Evolutionary conservation across 2,329 filamentous ascomycete species (phyloP).

Genomic region (Aureobasidium sp.): DNA sequence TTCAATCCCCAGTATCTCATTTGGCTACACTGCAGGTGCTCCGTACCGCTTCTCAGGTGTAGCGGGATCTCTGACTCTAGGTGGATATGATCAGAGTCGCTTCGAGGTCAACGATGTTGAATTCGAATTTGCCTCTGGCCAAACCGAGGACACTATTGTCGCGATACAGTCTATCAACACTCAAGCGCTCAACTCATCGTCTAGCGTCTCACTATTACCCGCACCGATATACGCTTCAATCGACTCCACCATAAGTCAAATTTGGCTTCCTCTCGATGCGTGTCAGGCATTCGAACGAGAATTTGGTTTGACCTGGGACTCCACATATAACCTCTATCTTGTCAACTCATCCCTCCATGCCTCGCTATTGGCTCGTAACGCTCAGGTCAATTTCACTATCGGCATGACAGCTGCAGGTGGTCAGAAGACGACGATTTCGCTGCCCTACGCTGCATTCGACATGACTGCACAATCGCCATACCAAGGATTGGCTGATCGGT

Average conservation of each 20-base stretch:
- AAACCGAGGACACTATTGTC: constrained; percentile 53
- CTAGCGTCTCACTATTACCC: constrained; percentile 30
- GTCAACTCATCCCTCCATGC: constrained; percentile 29
- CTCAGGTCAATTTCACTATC: constrained; percentile 37
- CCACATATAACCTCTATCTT: constrained; percentile 26
- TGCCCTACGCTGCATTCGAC: constrained; percentile 44
- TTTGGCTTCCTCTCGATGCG: constrained; percentile 31
- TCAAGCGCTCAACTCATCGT: constrained; percentile 22
- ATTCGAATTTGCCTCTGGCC: constrained; percentile 49
- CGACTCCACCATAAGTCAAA: constrained; percentile 29
- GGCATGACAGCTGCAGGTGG: constrained; percentile 27
- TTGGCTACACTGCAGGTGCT: constrained; percentile 69
- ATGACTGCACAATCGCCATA: constrained; percentile 38
- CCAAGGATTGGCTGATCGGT: constrained; percentile 47
- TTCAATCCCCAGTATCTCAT: constrained; percentile 61
- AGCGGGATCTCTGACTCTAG: constrained; percentile 50
- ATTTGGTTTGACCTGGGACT: constrained; percentile 30
- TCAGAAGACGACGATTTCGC: constrained; percentile 33
- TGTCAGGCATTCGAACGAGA: constrained; percentile 27
- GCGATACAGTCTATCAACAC: constrained; percentile 37
- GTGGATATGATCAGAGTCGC: constrained; percentile 59
- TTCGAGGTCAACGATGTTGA: constrained; percentile 51
- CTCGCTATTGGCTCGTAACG: constrained; percentile 27
- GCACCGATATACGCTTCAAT: constrained; percentile 35
- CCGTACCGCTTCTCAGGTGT: constrained; percentile 45